These are phyloP conservation scores for Akanthomyces lecanii DNA, from an alignment of 2,329 filamentous ascomycete genomes.

Conservation along the genomic window DNA sequence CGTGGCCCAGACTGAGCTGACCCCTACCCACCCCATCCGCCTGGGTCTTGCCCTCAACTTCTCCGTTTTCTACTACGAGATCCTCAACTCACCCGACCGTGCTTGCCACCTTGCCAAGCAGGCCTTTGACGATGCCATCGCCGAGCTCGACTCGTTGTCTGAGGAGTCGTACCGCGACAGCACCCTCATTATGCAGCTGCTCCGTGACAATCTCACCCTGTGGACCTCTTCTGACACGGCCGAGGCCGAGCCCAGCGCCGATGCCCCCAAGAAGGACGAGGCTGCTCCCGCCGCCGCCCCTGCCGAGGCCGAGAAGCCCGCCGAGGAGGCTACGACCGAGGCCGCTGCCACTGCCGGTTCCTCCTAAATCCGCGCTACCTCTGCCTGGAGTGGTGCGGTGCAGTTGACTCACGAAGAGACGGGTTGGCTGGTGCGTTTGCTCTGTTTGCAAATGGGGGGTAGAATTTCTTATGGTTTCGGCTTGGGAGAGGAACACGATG, in stretches of 20 bases:
- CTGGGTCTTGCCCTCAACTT: conserved; percentile 98
- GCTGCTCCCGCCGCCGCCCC: conserved; percentile 24
- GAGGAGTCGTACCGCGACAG: conserved; percentile 99
- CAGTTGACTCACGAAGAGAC: conserved; percentile 11
- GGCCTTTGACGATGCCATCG: conserved; percentile 97
- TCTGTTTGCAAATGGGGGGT: conserved; percentile 15
- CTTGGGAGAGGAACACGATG: conserved; percentile 10
- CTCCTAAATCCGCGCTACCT: conserved; percentile 40
- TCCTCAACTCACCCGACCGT: conserved; percentile 96
- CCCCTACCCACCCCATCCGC: conserved; percentile 95
- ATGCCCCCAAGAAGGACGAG: conserved; percentile 58
- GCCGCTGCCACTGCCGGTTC: conserved; percentile 44
- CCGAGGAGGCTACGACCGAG: conserved; percentile 42
- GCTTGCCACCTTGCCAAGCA: conserved; percentile 99
- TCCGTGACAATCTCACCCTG: conserved; percentile 96
- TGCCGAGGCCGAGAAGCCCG: conserved; percentile 36
- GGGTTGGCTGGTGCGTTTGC: conserved; percentile 15
- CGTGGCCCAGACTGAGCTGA: conserved; percentile 95
- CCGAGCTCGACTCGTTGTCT: conserved; percentile 96
- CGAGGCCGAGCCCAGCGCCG: conserved; percentile 65
- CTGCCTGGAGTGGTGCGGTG: not conserved
- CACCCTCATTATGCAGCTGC: conserved; percentile 98
- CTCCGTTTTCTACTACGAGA: conserved; percentile 99
- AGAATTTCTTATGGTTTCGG: conserved; percentile 10
- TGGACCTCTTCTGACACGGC: conserved; percentile 92